Conservation (phyloP, 1,284 basidiomycete species). For the Pseudozyma pruni region DNA sequence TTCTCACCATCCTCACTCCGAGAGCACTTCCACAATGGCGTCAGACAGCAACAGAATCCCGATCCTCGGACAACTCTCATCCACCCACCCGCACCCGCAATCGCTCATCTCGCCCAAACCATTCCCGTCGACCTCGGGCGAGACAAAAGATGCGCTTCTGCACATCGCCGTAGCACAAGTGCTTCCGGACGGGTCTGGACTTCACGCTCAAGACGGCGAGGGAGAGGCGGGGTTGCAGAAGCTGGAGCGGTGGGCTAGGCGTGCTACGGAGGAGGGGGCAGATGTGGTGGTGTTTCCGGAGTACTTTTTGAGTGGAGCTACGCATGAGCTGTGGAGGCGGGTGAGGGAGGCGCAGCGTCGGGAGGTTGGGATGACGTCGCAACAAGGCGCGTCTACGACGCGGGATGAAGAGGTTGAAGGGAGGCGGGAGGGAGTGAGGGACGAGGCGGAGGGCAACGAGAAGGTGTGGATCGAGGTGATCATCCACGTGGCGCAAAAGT, state of each 20-base stretch:
- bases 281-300: constrained; percentile 65
- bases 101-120: constrained; percentile 7
- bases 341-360: constrained; percentile 23
- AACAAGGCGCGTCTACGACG: background rate
- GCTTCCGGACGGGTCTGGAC: constrained; percentile 32
- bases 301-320: constrained; percentile 64
- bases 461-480: constrained; percentile 54
- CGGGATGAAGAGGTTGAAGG: background rate
- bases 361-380: background rate
- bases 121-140: constrained; percentile 4
- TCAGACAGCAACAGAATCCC: background rate
- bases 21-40: constrained; percentile 2
- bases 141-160: constrained; percentile 20
- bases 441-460: constrained; percentile 28
- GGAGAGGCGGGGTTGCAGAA: constrained; percentile 35
- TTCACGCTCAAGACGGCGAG: constrained; percentile 7
- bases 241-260: constrained; percentile 36
- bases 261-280: constrained; percentile 32
- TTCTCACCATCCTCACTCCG: background rate
- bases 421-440: background rate
- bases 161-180: constrained; percentile 45
- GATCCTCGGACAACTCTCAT: constrained; percentile 17
- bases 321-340: constrained; percentile 49
- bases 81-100: constrained; percentile 9
- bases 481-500: constrained; percentile 37